Evolutionary conservation across 257 asterid species (phyloP).

Genomic region (Perilla frutescens): DNA sequence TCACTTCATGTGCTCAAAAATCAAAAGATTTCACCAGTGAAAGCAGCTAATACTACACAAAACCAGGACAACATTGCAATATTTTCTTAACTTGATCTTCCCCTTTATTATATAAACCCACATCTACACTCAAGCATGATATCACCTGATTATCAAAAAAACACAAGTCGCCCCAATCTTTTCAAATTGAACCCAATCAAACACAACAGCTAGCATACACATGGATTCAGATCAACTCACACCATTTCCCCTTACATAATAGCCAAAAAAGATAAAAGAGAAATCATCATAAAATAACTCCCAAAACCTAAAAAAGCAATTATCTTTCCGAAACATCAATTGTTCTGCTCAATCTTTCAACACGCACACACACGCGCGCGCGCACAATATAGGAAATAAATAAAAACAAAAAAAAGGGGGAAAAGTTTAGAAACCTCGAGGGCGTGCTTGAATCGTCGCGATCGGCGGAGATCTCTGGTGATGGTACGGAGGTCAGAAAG

Average conservation of each 20-base stretch:
- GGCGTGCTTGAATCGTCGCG: conserved; percentile 86
- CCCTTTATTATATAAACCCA: not conserved
- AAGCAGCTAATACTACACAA: conserved; percentile 15
- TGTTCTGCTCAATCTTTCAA: not conserved
- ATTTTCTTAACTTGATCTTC: not conserved
- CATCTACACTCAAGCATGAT: not conserved
- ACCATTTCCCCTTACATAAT: too few relatives aligned
- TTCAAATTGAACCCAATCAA: conserved; percentile 20
- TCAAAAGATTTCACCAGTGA: not conserved
- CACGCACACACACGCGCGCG: not conserved
- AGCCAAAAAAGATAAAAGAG: not conserved
- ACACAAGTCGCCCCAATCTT: not conserved
- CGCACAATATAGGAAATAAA: not conserved
- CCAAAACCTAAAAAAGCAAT: not conserved
- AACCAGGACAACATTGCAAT: conserved; percentile 13
- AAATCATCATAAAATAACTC: not conserved
- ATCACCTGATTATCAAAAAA: not conserved
- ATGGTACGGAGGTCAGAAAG: conserved; percentile 76
- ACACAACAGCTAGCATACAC: not conserved
- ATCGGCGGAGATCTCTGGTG: conserved; percentile 74
- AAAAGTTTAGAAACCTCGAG: conserved; percentile 64
- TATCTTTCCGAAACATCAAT: not conserved
- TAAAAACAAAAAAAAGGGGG: not conserved
- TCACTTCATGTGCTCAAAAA: conserved; percentile 14
- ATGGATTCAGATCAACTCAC: too few relatives aligned